Conservation (phyloP, 306 rosid genomes). For the Mimosa pudica region DNA sequence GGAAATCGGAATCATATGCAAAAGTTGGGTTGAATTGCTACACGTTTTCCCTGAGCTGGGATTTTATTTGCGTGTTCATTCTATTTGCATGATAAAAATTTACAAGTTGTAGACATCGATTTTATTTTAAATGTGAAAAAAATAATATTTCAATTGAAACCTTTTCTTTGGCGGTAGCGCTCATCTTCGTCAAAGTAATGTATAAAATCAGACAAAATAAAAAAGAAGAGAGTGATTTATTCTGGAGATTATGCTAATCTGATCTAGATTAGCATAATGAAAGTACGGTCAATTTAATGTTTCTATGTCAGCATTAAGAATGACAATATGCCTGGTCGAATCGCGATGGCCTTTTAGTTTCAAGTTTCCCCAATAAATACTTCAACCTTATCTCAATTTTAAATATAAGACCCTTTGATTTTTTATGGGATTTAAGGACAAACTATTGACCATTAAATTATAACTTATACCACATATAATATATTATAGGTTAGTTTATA, state of each 20-base stretch:
- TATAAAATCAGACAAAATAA: not conserved
- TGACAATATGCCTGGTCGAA: not conserved
- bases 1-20: slow-evolving; percentile 22
- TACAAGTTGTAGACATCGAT: not conserved
- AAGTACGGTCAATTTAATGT: slow-evolving; percentile 15
- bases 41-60: not conserved
- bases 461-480: too few relatives aligned
- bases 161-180: not conserved
- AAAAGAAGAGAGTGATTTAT: slow-evolving; percentile 37
- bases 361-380: not conserved
- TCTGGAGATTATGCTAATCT: slow-evolving; percentile 43
- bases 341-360: not conserved
- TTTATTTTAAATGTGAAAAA: too few relatives aligned
- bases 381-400: too few relatives aligned
- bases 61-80: not conserved
- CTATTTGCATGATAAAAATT: not conserved
- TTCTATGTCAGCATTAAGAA: not conserved
- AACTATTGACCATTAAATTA: too few relatives aligned
- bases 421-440: too few relatives aligned
- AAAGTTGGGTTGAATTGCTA: slow-evolving; percentile 36
- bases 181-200: not conserved
- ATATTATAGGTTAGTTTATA: too few relatives aligned
- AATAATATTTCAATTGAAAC: not conserved
- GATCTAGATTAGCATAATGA: not conserved
- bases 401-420: too few relatives aligned